Percentiles rank a stretch among this genome's conserved stretches.
Evolutionary conservation across 2,329 filamentous ascomycete species (phyloP).

Genomic region (Colletotrichum chlorophyti): DNA sequence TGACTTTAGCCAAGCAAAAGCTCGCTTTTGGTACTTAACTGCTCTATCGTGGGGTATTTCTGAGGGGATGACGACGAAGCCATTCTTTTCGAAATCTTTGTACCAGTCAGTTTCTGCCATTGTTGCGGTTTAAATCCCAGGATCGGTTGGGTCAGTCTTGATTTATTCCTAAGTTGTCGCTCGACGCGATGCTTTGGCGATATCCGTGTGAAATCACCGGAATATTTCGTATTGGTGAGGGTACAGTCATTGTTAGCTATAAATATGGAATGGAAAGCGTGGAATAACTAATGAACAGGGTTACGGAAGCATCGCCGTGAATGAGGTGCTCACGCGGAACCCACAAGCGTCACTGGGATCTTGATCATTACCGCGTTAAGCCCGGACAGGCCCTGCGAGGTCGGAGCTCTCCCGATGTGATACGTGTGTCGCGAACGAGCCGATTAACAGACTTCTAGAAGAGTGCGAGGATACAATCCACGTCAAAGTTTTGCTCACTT

Average conservation of each 20-base stretch:
- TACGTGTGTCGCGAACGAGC: too few relatives aligned
- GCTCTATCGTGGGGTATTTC: conserved; percentile 50
- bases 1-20: conserved; percentile 31
- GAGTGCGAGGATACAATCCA: too few relatives aligned
- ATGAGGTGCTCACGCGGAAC: neutral
- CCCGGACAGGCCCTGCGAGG: neutral
- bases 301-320: neutral
- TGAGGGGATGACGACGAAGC: conserved; percentile 53
- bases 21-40: conserved; percentile 38
- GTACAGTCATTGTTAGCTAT: too few relatives aligned
- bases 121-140: too few relatives aligned
- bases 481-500: too few relatives aligned
- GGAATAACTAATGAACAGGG: too few relatives aligned
- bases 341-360: neutral
- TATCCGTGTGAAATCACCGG: too few relatives aligned
- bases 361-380: neutral
- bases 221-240: too few relatives aligned
- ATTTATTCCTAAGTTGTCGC: neutral
- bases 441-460: too few relatives aligned
- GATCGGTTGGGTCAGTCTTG: too few relatives aligned
- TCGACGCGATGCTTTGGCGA: too few relatives aligned
- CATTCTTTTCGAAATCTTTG: conserved; percentile 42
- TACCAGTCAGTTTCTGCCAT: conserved; percentile 36
- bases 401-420: neutral
- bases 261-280: too few relatives aligned